Evolutionary conservation across 2,329 filamentous ascomycete species (phyloP).

Genomic region (Beauveria sp.): DNA sequence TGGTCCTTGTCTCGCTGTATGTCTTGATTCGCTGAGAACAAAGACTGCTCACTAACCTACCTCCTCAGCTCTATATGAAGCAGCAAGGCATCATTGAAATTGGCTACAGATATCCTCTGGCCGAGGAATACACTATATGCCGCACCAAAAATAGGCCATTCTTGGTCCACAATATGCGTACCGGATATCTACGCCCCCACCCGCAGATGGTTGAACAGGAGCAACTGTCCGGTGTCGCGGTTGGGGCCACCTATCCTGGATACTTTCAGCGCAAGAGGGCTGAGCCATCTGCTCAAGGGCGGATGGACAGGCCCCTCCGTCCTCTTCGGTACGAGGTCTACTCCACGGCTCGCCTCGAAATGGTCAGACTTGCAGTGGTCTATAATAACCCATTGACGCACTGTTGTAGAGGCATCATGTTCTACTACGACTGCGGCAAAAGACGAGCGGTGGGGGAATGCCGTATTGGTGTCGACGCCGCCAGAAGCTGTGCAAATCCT

Average conservation of each 20-base stretch:
- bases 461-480: neutral
- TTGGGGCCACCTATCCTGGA: neutral
- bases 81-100: slow-evolving; percentile 1
- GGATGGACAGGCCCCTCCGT: neutral
- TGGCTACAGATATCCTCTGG: neutral
- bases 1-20: slow-evolving; percentile 1
- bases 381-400: neutral
- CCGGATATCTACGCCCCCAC: neutral
- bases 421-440: neutral
- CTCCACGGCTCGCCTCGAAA: slow-evolving; percentile 3
- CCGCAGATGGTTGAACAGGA: neutral
- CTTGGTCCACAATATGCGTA: neutral
- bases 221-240: neutral
- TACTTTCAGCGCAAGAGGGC: neutral
- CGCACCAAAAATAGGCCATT: neutral
- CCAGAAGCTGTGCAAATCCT: neutral
- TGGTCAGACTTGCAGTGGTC: neutral
- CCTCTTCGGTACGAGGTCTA: neutral
- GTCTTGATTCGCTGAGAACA: neutral
- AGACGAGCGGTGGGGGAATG: neutral
- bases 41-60: neutral
- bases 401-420: slow-evolving; percentile 1
- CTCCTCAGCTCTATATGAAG: neutral
- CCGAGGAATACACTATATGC: neutral
- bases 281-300: neutral